phyloP scores from a whole-genome alignment of 2,329 filamentous ascomycete genomes.

The Elsinoe necatrix region DNA sequence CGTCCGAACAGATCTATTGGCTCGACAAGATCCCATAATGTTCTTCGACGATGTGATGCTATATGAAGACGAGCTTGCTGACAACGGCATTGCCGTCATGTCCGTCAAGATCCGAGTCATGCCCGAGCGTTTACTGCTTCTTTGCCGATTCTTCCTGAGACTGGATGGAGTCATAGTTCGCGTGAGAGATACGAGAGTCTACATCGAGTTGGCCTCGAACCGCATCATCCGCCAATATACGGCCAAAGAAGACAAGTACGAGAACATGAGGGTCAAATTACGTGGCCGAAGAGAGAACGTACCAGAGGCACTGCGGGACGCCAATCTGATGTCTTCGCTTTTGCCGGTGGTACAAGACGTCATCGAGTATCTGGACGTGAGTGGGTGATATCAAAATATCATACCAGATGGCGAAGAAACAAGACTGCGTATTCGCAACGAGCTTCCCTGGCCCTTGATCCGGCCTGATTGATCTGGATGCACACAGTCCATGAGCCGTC shows the following conservation, averaged over 20 bases:
- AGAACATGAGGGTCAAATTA: conserved; percentile 55
- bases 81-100: conserved; percentile 88
- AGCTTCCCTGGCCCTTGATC: too few species aligned
- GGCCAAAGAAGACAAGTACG: conserved; percentile 74
- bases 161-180: conserved; percentile 83
- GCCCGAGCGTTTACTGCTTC: conserved; percentile 74
- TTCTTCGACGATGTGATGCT: conserved; percentile 96
- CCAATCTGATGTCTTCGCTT: conserved; percentile 63
- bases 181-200: conserved; percentile 82
- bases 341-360: conserved; percentile 62
- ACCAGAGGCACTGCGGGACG: conserved; percentile 67
- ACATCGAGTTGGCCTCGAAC: conserved; percentile 74
- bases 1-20: conserved; percentile 81
- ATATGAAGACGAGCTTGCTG: conserved; percentile 95
- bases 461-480: too few species aligned
- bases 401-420: background rate
- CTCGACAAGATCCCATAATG: conserved; percentile 81
- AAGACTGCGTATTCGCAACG: background rate
- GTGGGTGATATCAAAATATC: conserved; percentile 12
- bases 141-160: conserved; percentile 84
- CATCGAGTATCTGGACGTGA: conserved; percentile 45
- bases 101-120: conserved; percentile 91
- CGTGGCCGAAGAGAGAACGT: conserved; percentile 61
- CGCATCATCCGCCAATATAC: conserved; percentile 85
- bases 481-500: too few species aligned